Percentiles rank a stretch among this genome's conserved stretches.
Evolutionary conservation across 1,284 basidiomycete species (phyloP).

Genomic region (Boletellus dicymbophilus): DNA sequence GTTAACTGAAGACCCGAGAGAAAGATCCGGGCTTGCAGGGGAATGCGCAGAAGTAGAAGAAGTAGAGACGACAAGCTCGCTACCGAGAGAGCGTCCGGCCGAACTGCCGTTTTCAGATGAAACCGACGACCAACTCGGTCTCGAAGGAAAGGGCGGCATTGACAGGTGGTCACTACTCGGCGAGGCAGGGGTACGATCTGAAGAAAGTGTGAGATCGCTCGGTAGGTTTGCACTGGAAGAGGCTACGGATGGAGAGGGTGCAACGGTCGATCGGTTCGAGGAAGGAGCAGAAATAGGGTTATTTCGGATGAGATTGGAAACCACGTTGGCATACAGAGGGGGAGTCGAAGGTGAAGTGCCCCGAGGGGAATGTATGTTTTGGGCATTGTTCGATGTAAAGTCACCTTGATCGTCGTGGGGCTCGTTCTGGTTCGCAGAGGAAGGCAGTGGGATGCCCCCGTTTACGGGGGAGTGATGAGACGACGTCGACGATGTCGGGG

Average conservation of each 20-base stretch:
- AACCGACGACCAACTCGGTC: conserved; percentile 28
- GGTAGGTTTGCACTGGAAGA: conserved; percentile 5
- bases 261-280: conserved; percentile 7
- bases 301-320: conserved; percentile 24
- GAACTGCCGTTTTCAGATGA: conserved; percentile 29
- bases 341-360: conserved; percentile 18
- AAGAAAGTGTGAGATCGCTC: conserved; percentile 12
- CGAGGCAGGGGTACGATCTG: conserved; percentile 17
- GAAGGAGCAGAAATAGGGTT: conserved; percentile 12
- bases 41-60: conserved; percentile 16
- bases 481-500: conserved; percentile 29
- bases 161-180: conserved; percentile 18
- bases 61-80: conserved; percentile 16
- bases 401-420: conserved; percentile 6
- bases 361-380: background rate
- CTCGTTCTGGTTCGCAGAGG: conserved; percentile 2
- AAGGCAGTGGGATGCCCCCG: conserved; percentile 10
- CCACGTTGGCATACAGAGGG: conserved; percentile 26
- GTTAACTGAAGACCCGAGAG: conserved; percentile 17
- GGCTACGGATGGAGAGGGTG: conserved; percentile 10
- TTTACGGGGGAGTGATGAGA: conserved; percentile 15
- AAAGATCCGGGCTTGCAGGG: conserved; percentile 28
- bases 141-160: conserved; percentile 16
- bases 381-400: conserved; percentile 6
- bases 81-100: conserved; percentile 14